Percentiles rank a stretch among this genome's conserved stretches.
Conservation (phyloP, 176 grass and related monocot genomes). For the Cenchrus americanus region DNA sequence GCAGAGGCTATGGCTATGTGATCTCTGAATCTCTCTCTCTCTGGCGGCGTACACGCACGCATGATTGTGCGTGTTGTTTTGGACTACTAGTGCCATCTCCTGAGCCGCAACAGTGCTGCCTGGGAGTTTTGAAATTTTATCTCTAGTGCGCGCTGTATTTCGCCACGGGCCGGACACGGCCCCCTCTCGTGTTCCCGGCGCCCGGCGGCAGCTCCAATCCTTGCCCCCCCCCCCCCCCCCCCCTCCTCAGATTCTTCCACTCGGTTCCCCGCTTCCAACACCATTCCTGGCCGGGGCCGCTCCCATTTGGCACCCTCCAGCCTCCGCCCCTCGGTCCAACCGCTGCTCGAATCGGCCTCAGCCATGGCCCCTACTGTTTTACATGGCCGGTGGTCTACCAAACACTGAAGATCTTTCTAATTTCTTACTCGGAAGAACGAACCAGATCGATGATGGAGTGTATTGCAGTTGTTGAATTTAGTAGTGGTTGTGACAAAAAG, state of each 20-base stretch:
- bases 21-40: background rate
- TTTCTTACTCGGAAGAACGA: background rate
- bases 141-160: constrained; percentile 25
- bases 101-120: constrained; percentile 38
- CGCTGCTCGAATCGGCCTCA: background rate
- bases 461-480: constrained; percentile 13
- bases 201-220: constrained; percentile 22
- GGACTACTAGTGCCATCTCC: constrained; percentile 43
- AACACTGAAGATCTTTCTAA: too few species aligned
- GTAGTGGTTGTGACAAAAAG: constrained; percentile 15
- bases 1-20: background rate
- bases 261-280: constrained; percentile 34
- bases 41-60: background rate
- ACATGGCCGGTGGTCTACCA: background rate
- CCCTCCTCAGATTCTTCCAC: constrained; percentile 43
- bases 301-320: background rate
- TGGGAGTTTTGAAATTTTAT: constrained; percentile 43
- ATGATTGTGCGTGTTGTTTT: constrained; percentile 54
- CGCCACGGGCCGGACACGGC: background rate
- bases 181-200: constrained; percentile 6
- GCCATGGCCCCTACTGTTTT: background rate
- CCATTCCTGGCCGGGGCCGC: constrained; percentile 8
- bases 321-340: background rate
- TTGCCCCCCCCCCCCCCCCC: constrained; percentile 41
- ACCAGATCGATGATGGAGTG: background rate